Evolutionary conservation across 768 basidiomycete species (phyloP).

Genomic region (Chalciporus pseudorubinellus): DNA sequence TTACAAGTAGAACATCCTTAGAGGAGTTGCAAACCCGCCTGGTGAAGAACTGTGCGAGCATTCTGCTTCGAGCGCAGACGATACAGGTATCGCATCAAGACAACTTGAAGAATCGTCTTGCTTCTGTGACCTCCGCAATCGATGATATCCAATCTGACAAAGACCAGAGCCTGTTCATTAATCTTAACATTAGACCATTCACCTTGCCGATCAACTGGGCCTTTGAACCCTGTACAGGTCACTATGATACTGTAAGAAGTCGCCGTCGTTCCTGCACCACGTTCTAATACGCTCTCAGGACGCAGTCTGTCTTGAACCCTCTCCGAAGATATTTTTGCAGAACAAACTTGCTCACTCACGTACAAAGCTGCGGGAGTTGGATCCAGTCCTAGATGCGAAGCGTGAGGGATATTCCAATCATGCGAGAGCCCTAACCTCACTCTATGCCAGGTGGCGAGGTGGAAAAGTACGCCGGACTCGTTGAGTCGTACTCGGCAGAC

Average conservation of each 20-base stretch:
- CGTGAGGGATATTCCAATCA: conserved; percentile 41
- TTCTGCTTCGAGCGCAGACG: conserved; percentile 58
- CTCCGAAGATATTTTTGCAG: conserved; percentile 76
- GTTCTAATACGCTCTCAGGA: conserved; percentile 12
- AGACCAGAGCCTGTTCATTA: conserved; percentile 72
- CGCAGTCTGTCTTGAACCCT: conserved; percentile 61
- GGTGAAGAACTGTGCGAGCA: conserved; percentile 49
- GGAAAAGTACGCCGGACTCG: conserved; percentile 46
- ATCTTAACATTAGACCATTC: conserved; percentile 69
- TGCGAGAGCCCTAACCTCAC: conserved; percentile 6
- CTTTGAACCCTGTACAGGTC: conserved; percentile 71
- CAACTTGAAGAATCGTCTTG: conserved; percentile 48
- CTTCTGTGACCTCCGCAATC: conserved; percentile 46
- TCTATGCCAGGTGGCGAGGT: conserved; percentile 48
- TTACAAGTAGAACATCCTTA: conserved; percentile 27
- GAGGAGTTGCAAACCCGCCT: conserved; percentile 71
- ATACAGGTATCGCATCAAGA: conserved; percentile 62
- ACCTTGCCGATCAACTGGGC: conserved; percentile 60
- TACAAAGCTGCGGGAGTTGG: conserved; percentile 61
- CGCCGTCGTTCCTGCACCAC: neutral
- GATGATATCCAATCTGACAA: conserved; percentile 49
- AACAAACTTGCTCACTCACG: conserved; percentile 66
- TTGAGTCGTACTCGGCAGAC: conserved; percentile 43
- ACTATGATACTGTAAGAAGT: conserved; percentile 70
- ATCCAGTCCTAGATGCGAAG: conserved; percentile 55